Conservation (phyloP, 495 filamentous ascomycete species). For the Lasiosphaeria ovina region DNA sequence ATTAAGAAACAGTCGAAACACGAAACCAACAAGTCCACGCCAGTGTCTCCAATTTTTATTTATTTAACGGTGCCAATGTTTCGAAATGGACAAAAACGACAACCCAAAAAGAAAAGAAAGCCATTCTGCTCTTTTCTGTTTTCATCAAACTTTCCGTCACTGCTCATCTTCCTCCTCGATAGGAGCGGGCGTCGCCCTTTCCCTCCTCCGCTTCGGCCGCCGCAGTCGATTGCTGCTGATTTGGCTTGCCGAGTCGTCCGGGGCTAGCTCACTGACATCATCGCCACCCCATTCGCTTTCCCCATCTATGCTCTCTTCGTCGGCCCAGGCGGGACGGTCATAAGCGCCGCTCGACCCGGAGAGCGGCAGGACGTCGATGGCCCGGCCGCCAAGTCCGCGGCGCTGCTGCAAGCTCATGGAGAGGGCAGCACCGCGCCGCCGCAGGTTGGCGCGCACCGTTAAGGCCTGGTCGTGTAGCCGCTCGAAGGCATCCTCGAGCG, state of each 20-base stretch:
- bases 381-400: conserved; percentile 26
- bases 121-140: neutral
- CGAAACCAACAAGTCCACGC: too few relatives aligned
- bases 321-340: conserved; percentile 46
- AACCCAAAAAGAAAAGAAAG: neutral
- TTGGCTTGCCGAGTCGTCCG: conserved; percentile 79
- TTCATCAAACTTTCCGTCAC: conserved; percentile 1
- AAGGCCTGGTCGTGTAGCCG: conserved; percentile 84
- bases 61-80: too few relatives aligned
- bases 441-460: conserved; percentile 70
- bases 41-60: too few relatives aligned
- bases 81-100: neutral
- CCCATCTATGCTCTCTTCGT: conserved; percentile 48
- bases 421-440: conserved; percentile 75
- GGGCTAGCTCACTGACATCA: conserved; percentile 70
- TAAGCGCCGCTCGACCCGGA: conserved; percentile 36
- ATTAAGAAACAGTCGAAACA: too few relatives aligned
- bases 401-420: conserved; percentile 74
- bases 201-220: conserved; percentile 66
- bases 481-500: conserved; percentile 93
- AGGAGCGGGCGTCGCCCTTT: conserved; percentile 76
- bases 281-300: conserved; percentile 66
- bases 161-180: conserved; percentile 71
- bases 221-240: conserved; percentile 72
- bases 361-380: conserved; percentile 45